A percentile compares a stretch with the other conserved stretches of the same genome.
These are phyloP conservation scores for Camellia sinensis DNA, from an alignment of 148 eudicot species.

Conservation along the genomic window DNA sequence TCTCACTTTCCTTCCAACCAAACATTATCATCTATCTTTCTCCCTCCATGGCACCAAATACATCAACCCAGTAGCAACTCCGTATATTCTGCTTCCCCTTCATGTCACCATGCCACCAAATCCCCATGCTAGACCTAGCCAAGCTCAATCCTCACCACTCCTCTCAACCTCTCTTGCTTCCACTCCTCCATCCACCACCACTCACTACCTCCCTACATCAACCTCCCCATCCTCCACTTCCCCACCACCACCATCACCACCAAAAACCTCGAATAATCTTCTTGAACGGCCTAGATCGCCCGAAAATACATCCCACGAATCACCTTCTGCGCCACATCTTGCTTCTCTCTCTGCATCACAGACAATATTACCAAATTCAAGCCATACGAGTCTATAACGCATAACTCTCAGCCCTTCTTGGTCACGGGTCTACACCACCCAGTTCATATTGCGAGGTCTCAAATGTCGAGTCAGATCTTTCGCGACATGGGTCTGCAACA, in stretches of 20 bases:
- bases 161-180: slow-evolving; percentile 30
- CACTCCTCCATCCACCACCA: background rate
- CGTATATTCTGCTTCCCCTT: slow-evolving; percentile 40
- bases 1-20: too few relatives aligned
- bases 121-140: slow-evolving; percentile 46
- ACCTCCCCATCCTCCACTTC: slow-evolving; percentile 22
- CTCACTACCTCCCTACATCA: background rate
- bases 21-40: too few relatives aligned
- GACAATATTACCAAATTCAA: slow-evolving; percentile 12
- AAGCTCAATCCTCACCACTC: slow-evolving; percentile 45
- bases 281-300: slow-evolving; percentile 21
- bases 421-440: slow-evolving; percentile 8
- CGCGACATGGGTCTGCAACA: slow-evolving; percentile 19
- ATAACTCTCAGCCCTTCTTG: background rate
- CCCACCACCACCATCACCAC: slow-evolving; percentile 23
- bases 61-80: slow-evolving; percentile 7
- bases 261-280: slow-evolving; percentile 22
- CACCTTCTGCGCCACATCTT: background rate
- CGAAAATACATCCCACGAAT: slow-evolving; percentile 12
- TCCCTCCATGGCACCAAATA: background rate
- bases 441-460: background rate
- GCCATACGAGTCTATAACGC: background rate
- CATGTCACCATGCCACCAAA: slow-evolving; percentile 49
- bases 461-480: slow-evolving; percentile 12
- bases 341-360: slow-evolving; percentile 13